Base-by-base conservation (phyloP, 352 stramenopile species). In the Phytophthora parvispora region DNA sequence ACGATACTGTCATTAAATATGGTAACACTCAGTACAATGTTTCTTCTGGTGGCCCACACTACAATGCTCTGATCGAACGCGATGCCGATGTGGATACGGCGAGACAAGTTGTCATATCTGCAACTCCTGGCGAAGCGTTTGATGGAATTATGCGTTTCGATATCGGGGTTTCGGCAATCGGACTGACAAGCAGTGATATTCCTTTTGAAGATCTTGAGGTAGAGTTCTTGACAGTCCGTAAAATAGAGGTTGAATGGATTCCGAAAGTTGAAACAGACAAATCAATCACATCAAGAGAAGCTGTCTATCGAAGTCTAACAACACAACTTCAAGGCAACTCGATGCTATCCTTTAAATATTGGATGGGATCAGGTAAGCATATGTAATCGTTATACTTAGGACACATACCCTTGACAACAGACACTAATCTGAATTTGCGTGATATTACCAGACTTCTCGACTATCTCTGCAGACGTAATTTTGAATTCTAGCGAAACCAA, bases 271-370 rank as follows among this genome's bases (percentile, higher is more conserved):
- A 69, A 20, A 51, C 70, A 45, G 57, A 53, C n/a, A 24, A 22
- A 9, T 34, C 62, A 15, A 42, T 16, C 4, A 34, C 42, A n/a
- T 54, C 54, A 25, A 61, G 52, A 0, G 27, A 56, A 31, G 61
- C 74, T 5, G 27, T 80, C 2, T 85, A 83, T 54, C 69, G 68
- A 58, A 85, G 77, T 13, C 10, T 75, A 1, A 52, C 45, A 4
- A 75, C 70, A 36, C 24, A 49, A 18, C 47, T 83, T 2, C 45
- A 49, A n/a, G 59, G 64, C 1, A 72, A 69, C 28, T 50, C 68
- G 7, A 73, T 54, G 4, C 22, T 85, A 6, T 73, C 68, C 6
- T 85, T 85, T 6, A 52, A 43, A 13, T 85, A 83, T 67, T 64
- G 58, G 25, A 45, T 83, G 43, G 67, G 57, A 24, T 85, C 77